Conservation (phyloP, 805 yeast genomes). For the Wickerhamiella brachini region DNA sequence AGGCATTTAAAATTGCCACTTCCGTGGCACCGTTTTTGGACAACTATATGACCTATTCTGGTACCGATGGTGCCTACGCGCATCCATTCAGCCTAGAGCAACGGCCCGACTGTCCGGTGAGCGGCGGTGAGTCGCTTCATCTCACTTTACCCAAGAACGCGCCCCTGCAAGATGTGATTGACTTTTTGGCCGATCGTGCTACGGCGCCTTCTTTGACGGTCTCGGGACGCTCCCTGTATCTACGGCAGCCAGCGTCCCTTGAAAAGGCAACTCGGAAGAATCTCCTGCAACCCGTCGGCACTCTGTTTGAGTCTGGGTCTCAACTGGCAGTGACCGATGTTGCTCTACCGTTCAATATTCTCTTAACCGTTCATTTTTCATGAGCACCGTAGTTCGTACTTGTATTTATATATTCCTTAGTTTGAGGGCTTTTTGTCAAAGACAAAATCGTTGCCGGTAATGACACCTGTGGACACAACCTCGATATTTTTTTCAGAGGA, state of each 20-base stretch:
- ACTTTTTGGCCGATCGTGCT: constrained; percentile 23
- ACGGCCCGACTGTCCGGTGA: constrained; percentile 57
- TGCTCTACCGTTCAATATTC: constrained; percentile 32
- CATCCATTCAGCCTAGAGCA: constrained; percentile 54
- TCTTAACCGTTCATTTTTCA: constrained; percentile 14
- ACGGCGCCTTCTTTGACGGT: constrained; percentile 35
- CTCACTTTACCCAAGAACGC: constrained; percentile 13
- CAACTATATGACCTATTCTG: constrained; percentile 80
- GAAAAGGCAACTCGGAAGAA: constrained; percentile 35
- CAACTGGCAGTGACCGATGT: constrained; percentile 44
- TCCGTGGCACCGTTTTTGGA: constrained; percentile 50
- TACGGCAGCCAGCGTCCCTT: constrained; percentile 34
- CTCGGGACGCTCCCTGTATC: constrained; percentile 28
- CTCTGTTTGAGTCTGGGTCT: constrained; percentile 31
- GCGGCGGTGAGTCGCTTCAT: constrained; percentile 34
- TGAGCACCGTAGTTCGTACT: not conserved
- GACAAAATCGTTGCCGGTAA: constrained; percentile 29
- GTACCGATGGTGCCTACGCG: constrained; percentile 64
- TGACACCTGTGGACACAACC: constrained; percentile 35
- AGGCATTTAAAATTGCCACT: constrained; percentile 66
- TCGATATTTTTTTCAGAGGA: constrained; percentile 30
- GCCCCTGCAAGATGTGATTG: constrained; percentile 33
- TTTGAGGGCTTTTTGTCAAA: not conserved
- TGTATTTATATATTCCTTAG: not conserved
- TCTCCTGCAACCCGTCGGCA: constrained; percentile 24